phyloP scores from a whole-genome alignment of 495 filamentous ascomycete genomes.

The Lichenothelia convexa region DNA sequence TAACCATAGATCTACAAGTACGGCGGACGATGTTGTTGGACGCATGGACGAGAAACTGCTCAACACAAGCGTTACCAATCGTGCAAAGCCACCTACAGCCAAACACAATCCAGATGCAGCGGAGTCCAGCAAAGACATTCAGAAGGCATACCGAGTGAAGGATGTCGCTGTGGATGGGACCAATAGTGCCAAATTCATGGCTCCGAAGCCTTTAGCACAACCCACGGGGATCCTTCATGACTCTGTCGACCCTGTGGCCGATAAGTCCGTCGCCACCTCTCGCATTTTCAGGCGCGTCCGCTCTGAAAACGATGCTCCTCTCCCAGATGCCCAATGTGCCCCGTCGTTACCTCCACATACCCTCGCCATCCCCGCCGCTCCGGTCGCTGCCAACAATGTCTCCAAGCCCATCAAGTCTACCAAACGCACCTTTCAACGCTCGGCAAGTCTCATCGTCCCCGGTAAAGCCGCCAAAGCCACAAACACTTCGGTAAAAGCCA shows the following conservation, averaged over 20 bases:
- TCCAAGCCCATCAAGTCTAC: background rate
- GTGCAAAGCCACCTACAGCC: background rate
- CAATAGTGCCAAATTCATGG: no score
- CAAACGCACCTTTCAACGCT: background rate
- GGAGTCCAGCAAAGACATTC: no score
- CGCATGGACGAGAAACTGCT: conserved; percentile 10
- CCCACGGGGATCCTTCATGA: no score
- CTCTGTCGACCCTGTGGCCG: no score
- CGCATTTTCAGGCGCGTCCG: conserved; percentile 3
- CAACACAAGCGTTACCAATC: background rate
- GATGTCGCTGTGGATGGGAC: no score
- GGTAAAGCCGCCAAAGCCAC: background rate
- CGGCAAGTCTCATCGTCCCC: background rate
- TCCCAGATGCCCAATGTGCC: conserved; percentile 3
- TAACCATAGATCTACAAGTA: background rate
- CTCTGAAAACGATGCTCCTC: conserved; percentile 10
- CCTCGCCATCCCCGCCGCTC: no score
- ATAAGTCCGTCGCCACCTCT: conserved; percentile 2
- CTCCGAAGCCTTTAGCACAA: no score
- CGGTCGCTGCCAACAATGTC: no score
- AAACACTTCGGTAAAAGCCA: background rate
- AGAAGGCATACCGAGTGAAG: no score
- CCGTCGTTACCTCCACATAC: no score
- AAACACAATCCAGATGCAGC: no score
- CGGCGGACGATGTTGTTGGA: conserved; percentile 6